Base-by-base conservation (phyloP, 805 yeast genomes). In the Starmerella etchellsii region DNA sequence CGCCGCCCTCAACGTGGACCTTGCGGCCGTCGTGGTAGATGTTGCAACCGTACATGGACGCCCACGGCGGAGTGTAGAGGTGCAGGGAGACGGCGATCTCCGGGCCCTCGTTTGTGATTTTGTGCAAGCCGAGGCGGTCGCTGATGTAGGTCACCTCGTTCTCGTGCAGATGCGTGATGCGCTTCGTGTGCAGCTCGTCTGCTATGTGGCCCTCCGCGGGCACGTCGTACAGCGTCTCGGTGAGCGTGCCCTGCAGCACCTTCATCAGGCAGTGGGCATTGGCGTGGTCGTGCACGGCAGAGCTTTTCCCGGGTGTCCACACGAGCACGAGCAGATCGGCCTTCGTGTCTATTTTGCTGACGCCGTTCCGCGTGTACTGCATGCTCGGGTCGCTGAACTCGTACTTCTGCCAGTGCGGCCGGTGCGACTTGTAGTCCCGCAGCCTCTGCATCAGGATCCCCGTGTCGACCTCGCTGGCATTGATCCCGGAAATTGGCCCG, bases 191-290 rank as follows among this genome's bases (percentile, higher is more conserved):
- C 47, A 60, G 50, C 22, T 51, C 40, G 18, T 34, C 45, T 2
- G 53, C 33, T 9, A 16, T 9, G 7, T 15, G 22, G 23, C 16
- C 37, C 4, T 24, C n/a, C 11, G 29, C 50, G 2, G 81, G 81
- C 43, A 65, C 56, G 27, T 68, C 71, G 51, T 72, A 78, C 18
- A 76, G 60, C 8, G 70, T 66, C 58, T 79, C 88, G 11, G 61
- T 60, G 36, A 79, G 63, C 24, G 60, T 56, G 7, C 87, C 87
- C 50, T 69, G 64, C 46, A 79, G 62, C 34, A 79, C 64, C 57
- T 78, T 78, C 75, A 79, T 78, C 45, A 78, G 68, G 59, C 88
- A 79, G 59, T 79, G 84, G 11, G 85, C 83, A 40, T 71, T 67
- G 18, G 84, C 81, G 51, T 79, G 88, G 57, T 78, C 83, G 56